Percentiles rank a stretch among this genome's conserved stretches.
phyloP scores from a whole-genome alignment of 495 filamentous ascomycete genomes.

The Platismatia glauca region DNA sequence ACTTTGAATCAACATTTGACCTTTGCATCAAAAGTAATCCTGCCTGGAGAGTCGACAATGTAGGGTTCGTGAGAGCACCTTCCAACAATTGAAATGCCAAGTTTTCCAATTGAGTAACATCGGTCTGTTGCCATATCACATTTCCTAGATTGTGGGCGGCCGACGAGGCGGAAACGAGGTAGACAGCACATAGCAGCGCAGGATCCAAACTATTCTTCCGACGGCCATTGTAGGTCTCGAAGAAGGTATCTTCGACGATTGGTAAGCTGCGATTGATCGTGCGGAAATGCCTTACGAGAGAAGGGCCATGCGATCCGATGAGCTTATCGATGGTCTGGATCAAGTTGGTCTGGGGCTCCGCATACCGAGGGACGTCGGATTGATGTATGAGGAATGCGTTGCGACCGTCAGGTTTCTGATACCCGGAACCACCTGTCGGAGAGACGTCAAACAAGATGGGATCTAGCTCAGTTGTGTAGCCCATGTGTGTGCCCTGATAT shows the following conservation, averaged over 20 bases:
- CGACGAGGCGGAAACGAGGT: conserved; percentile 84
- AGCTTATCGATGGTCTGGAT: conserved; percentile 73
- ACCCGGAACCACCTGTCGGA: conserved; percentile 37
- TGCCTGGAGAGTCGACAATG: conserved; percentile 88
- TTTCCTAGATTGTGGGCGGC: conserved; percentile 67
- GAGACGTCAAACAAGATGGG: conserved; percentile 42
- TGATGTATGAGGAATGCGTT: conserved; percentile 73
- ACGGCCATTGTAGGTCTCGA: conserved; percentile 66
- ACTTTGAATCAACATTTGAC: conserved; percentile 77
- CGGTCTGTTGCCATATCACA: conserved; percentile 55
- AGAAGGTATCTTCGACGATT: conserved; percentile 79
- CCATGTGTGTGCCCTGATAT: conserved; percentile 43
- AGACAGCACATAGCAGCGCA: conserved; percentile 77
- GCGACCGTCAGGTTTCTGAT: conserved; percentile 67
- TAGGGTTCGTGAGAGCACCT: conserved; percentile 72
- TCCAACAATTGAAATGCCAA: conserved; percentile 63
- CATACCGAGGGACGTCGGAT: conserved; percentile 30
- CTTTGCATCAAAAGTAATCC: conserved; percentile 83
- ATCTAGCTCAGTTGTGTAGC: conserved; percentile 46
- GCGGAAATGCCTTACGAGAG: conserved; percentile 81
- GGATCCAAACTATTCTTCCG: conserved; percentile 73
- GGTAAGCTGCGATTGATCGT: conserved; percentile 86
- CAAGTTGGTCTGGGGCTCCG: conserved; percentile 47
- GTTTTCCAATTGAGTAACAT: conserved; percentile 67
- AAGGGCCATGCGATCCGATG: conserved; percentile 71